Conservation (phyloP, 176 grass and related monocot species). For the Thinopyrum elongatum region DNA sequence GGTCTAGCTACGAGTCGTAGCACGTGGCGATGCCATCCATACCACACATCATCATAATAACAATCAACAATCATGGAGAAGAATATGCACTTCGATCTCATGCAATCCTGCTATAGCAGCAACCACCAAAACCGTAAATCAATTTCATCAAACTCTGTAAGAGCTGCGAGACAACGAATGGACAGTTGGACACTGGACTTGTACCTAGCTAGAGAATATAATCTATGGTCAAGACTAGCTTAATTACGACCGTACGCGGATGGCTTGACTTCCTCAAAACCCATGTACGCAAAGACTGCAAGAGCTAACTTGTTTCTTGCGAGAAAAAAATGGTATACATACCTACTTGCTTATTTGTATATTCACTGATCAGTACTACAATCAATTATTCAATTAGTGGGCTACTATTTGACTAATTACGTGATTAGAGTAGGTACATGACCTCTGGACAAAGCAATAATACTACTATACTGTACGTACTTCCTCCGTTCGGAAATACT, state of each 20-base stretch:
- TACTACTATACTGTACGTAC: not conserved
- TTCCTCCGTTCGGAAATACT: too few relatives aligned
- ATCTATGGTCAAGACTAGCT: not conserved
- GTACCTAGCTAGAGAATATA: not conserved
- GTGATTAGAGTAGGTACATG: constrained; percentile 7
- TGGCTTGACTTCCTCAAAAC: constrained; percentile 8
- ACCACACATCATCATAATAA: not conserved
- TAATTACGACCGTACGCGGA: not conserved
- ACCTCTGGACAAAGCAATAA: constrained; percentile 1
- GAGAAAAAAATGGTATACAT: too few relatives aligned
- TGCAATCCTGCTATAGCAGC: not conserved
- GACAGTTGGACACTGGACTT: not conserved
- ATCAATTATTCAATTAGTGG: not conserved
- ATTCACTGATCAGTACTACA: too few relatives aligned
- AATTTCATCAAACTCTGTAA: not conserved
- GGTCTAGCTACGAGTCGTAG: constrained; percentile 2
- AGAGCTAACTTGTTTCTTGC: not conserved
- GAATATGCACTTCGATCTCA: not conserved
- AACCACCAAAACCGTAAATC: not conserved
- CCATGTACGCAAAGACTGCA: not conserved
- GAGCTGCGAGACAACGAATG: not conserved
- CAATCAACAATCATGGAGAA: not conserved
- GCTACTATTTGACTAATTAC: not conserved
- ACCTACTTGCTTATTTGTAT: not conserved
- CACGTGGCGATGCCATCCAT: constrained; percentile 3